Base-by-base conservation (phyloP, 805 yeast species). In the Blastobotrys americana region DNA sequence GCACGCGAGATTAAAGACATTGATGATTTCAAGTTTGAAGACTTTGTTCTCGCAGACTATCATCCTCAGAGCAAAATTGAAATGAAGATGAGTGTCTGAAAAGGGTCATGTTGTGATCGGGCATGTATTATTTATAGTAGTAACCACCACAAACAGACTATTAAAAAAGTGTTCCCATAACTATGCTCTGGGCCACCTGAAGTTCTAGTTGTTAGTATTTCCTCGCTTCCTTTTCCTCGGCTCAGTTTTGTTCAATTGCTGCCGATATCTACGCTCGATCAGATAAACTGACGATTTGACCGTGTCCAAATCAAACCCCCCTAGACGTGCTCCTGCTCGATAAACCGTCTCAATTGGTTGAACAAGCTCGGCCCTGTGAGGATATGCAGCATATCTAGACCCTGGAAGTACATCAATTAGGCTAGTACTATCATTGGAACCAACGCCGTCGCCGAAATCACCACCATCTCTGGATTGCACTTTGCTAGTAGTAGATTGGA, bases 31-130 rank as follows among this genome's bases (percentile, higher is more conserved):
- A 75, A 72, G 55, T 84, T 70, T 55, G 97, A 89, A 46, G 97
- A 93, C 63, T 89, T 93, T 56, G 86, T 80, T 56, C 79, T 93
- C 39, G 67, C 68, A 2, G 85, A 77, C 43, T 93, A 93, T 63
- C 70, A 84, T 43, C 97, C 96, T 2, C 81, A 86, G 58, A 75
- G 78, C 2, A 80, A 79, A 49, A 90, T 93, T 55, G 84, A 83
- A 54, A 93, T 93, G 99, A 83, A 85, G 55, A 93, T 93, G 98
- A 88, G 97, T 61, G 98, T 93, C 22, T 93, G 70, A 63, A 22
- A 18, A 17, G 18, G 16, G 19, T 50, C 50, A 16, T 48, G 47
- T 39, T 51, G 50, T 8, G 53, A 49, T 16, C 16, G 5, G 28
- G 6, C 9, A 34, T 40, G n/a, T 39, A 31, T 40, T 17, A 17